Conservation (phyloP, 2,329 filamentous ascomycete species). For the Cordyceps cicadae region DNA sequence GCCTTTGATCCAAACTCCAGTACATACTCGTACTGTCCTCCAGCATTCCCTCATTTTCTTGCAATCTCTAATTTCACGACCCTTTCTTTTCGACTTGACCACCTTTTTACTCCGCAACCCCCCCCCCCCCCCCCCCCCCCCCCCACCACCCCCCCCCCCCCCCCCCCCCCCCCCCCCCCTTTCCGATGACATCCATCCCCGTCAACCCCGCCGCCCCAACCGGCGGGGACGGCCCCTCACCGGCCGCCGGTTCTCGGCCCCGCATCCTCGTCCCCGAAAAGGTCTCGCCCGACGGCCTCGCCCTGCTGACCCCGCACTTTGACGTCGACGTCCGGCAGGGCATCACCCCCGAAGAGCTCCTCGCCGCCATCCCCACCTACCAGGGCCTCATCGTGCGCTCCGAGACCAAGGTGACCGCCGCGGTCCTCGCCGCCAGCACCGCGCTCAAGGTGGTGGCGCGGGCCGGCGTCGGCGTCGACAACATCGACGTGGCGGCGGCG, state of each 20-base stretch:
- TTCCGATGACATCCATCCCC: constrained; percentile 18
- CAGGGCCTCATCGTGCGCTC: constrained; percentile 73
- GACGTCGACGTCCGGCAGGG: constrained; percentile 62
- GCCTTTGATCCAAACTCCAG: neutral
- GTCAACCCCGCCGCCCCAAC: neutral
- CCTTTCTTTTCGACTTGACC: too few species aligned
- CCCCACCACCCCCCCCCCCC: neutral
- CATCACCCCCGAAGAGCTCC: constrained; percentile 54
- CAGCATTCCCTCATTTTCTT: neutral
- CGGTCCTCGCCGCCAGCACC: constrained; percentile 57
- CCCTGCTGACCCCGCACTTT: constrained; percentile 56
- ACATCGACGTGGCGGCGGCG: constrained; percentile 67
- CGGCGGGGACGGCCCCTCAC: constrained; percentile 9
- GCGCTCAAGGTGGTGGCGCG: constrained; percentile 70
- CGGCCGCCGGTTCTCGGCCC: constrained; percentile 19
- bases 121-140: too few species aligned
- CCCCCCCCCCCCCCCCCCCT: too few species aligned
- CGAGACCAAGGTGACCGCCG: constrained; percentile 69
- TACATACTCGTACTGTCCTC: too few species aligned
- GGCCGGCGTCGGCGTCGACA: constrained; percentile 76
- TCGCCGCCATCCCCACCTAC: constrained; percentile 60
- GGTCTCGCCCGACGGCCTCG: constrained; percentile 68
- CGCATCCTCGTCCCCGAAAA: constrained; percentile 70
- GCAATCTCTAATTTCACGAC: neutral
- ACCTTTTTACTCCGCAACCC: too few species aligned